Evolutionary conservation across 2,329 filamentous ascomycete genomes (phyloP), one percentile per base, ranked within the genome.

Genomic region (Xylariaceae sp.): DNA sequence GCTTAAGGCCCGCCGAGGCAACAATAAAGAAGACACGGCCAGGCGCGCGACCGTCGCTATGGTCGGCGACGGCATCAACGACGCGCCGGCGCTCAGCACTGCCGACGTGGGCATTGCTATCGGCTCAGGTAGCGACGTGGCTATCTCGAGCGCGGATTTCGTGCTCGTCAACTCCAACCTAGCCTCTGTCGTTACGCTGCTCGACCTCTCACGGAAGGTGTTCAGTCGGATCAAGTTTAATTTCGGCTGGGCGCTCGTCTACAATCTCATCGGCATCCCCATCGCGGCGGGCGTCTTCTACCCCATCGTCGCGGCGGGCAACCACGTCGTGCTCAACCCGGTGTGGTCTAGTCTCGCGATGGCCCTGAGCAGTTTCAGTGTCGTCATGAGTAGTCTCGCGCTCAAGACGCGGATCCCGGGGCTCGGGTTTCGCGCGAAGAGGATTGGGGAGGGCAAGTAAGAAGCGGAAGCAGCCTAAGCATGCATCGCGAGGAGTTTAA

Each of bases 261-360:
- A 95, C 70, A 95, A 95, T 62, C 54, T 86, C 33, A 64, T 86
- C 40, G 85, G 88, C 7, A 76, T 95, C 47, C 89, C 89, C 1
- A 75, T 95, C 45, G 88, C 89, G 0, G 89, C 89, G 0, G 89
- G 89, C 1, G 85, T 84, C 29, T 70, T 94, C 47, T 94, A 87
- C 64, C 69, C 76, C 2, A 53, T 83, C 37, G 62, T 58, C 42
- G 63, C 64, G 3, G 58, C 62, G 2, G 76, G 73, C 2, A 62
- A 63, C n/a, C 85, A 86, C 61, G 67, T 89, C 17, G 70, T 78
- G 49, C 67, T 91, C 37, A 83, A 88, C 63, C 86, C 86, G 0
- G 86, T 87, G 1, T 96, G 91, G 91, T 92, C 91, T 5, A 85
- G 83, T 54, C 67, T 95, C 63, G 91, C 91, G 1, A 97, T 96